Conservation (phyloP, 495 filamentous ascomycete species). For the Neurospora sp. region DNA sequence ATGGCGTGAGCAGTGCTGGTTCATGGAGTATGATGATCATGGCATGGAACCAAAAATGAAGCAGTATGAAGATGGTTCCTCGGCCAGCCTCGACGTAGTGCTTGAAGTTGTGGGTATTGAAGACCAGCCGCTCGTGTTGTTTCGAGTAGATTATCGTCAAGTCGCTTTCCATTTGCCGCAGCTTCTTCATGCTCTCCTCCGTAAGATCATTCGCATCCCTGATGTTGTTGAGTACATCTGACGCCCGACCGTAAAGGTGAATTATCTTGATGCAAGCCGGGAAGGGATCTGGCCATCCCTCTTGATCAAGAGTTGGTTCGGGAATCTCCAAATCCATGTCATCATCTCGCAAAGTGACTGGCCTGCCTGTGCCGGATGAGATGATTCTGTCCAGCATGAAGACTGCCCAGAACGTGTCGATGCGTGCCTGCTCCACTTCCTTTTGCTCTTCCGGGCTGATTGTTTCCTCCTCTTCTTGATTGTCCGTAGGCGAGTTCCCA, state of each 20-base stretch:
- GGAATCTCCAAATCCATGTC: conserved; percentile 74
- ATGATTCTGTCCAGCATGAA: conserved; percentile 80
- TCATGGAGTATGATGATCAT: conserved; percentile 77
- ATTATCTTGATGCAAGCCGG: conserved; percentile 72
- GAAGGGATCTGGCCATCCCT: conserved; percentile 65
- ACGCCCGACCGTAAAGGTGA: conserved; percentile 71
- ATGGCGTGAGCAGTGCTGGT: conserved; percentile 66
- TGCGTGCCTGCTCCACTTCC: conserved; percentile 57
- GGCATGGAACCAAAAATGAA: conserved; percentile 88
- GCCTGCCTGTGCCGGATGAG: conserved; percentile 71
- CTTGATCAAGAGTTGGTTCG: conserved; percentile 44
- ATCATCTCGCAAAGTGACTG: conserved; percentile 69
- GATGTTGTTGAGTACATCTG: conserved; percentile 76
- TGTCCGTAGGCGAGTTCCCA: conserved; percentile 19
- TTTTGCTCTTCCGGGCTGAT: conserved; percentile 46
- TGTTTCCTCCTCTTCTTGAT: conserved; percentile 28
- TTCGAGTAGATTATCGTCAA: conserved; percentile 71
- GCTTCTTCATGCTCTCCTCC: conserved; percentile 54
- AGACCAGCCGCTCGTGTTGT: conserved; percentile 60
- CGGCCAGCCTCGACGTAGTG: conserved; percentile 66
- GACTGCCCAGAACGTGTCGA: conserved; percentile 78
- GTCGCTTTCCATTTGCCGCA: conserved; percentile 65
- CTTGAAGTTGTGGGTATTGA: conserved; percentile 70
- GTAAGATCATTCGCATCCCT: conserved; percentile 65
- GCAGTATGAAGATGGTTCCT: conserved; percentile 74